Conservation (phyloP, 2,329 filamentous ascomycete genomes). For the Hypoxylon sp. region DNA sequence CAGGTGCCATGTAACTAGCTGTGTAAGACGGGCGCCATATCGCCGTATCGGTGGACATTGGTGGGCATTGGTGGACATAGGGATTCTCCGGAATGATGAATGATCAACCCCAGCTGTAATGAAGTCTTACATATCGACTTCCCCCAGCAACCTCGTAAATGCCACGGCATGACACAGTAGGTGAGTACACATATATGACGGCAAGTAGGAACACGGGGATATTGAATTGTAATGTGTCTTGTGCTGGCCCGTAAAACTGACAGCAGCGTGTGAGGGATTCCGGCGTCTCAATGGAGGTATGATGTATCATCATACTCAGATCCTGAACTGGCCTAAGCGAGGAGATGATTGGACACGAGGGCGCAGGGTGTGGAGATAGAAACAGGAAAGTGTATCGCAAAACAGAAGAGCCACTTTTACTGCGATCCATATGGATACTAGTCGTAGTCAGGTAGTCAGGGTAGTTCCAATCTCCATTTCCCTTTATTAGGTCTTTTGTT, state of each 20-base stretch:
- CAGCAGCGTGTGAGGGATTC: conserved; percentile 27
- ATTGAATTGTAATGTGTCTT: conserved; percentile 30
- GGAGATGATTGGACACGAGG: conserved; percentile 39
- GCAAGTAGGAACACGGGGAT: conserved; percentile 20
- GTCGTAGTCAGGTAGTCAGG: neutral
- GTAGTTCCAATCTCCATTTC: conserved; percentile 10
- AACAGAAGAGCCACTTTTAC: conserved; percentile 18
- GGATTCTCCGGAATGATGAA: conserved; percentile 26
- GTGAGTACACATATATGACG: conserved; percentile 6
- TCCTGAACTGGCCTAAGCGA: conserved; percentile 39
- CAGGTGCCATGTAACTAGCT: conserved; percentile 19
- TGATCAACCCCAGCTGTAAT: conserved; percentile 5
- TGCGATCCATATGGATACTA: neutral
- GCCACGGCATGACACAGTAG: conserved; percentile 17
- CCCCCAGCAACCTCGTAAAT: conserved; percentile 11
- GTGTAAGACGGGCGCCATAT: conserved; percentile 6
- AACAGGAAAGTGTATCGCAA: conserved; percentile 16
- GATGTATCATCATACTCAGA: conserved; percentile 37
- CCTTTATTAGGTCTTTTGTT: conserved; percentile 8
- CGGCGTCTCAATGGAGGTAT: conserved; percentile 28
- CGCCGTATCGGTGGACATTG: neutral
- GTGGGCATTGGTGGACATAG: conserved; percentile 16
- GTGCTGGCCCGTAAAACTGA: conserved; percentile 13
- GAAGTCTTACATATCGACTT: conserved; percentile 20
- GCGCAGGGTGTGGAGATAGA: conserved; percentile 20